These are phyloP conservation scores for Serpula lacrymans DNA, from an alignment of 768 basidiomycete species.

Conservation along the genomic window DNA sequence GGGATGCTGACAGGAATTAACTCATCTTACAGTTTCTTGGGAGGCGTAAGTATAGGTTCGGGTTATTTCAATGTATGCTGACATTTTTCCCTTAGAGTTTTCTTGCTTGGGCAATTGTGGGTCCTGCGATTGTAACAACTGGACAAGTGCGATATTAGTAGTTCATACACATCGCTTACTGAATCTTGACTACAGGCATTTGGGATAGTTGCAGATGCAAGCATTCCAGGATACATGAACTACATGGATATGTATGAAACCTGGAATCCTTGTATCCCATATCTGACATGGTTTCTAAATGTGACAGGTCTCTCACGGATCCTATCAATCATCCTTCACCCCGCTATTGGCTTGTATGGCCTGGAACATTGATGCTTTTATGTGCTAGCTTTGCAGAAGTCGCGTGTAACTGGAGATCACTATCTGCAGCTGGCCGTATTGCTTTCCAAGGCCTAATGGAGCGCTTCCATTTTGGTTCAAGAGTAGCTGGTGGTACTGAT, in stretches of 20 bases:
- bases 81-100: slow-evolving; percentile 36
- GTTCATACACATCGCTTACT: background rate
- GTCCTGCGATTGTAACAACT: slow-evolving; percentile 48
- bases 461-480: slow-evolving; percentile 3
- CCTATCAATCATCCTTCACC: slow-evolving; percentile 45
- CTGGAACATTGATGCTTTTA: slow-evolving; percentile 45
- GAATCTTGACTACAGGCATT: slow-evolving; percentile 12
- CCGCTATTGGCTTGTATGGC: slow-evolving; percentile 50
- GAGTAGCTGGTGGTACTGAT: background rate
- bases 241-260: slow-evolving; percentile 15
- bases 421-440: slow-evolving; percentile 8
- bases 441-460: slow-evolving; percentile 4
- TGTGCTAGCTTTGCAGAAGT: slow-evolving; percentile 39
- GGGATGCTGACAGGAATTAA: slow-evolving; percentile 59
- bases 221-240: slow-evolving; percentile 20
- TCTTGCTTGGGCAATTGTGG: slow-evolving; percentile 62
- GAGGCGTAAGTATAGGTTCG: slow-evolving; percentile 32
- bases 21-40: slow-evolving; percentile 51
- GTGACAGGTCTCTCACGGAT: slow-evolving; percentile 41
- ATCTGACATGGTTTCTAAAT: background rate
- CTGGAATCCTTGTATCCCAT: background rate
- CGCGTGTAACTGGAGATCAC: slow-evolving; percentile 20
- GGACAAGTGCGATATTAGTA: slow-evolving; percentile 27
- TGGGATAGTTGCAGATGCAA: slow-evolving; percentile 9
- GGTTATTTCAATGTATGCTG: background rate